Evolutionary conservation across 2,329 filamentous ascomycete species (phyloP).

Genomic region (Arthrobotrys pseudoclavata): DNA sequence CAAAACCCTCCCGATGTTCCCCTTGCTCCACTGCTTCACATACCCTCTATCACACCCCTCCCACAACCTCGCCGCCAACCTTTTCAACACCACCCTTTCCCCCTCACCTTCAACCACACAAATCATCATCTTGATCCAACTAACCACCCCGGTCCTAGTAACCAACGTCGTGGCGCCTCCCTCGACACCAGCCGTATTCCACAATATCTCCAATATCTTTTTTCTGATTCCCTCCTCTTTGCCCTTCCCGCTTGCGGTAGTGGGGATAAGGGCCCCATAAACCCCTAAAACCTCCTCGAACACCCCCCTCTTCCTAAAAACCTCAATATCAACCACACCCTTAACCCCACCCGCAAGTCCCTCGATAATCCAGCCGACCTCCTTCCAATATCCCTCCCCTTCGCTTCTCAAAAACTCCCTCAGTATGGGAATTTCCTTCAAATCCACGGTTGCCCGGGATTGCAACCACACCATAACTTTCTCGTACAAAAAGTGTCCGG

Average conservation of each 20-base stretch:
- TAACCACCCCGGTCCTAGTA: conserved; percentile 62
- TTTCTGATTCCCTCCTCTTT: conserved; percentile 49
- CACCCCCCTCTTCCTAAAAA: conserved; percentile 42
- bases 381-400: conserved; percentile 62
- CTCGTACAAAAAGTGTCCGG: conserved; percentile 62
- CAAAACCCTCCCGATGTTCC: conserved; percentile 51
- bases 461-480: conserved; percentile 62
- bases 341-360: conserved; percentile 60
- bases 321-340: conserved; percentile 49
- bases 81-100: conserved; percentile 58
- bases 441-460: conserved; percentile 55
- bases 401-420: conserved; percentile 52
- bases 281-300: conserved; percentile 44
- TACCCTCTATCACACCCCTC: conserved; percentile 62
- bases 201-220: conserved; percentile 62
- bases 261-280: conserved; percentile 8
- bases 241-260: conserved; percentile 5
- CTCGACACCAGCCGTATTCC: conserved; percentile 62
- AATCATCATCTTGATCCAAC: conserved; percentile 61
- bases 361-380: conserved; percentile 62
- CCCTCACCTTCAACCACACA: conserved; percentile 10
- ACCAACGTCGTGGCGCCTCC: conserved; percentile 63
- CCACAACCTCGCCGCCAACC: conserved; percentile 62
- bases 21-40: conserved; percentile 62
- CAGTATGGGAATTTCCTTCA: conserved; percentile 62